A percentile compares a stretch with the other conserved stretches of the same genome.
These are phyloP conservation scores for Sclerotinia minor DNA, from an alignment of 2,329 filamentous ascomycete genomes.

Conservation along the genomic window DNA sequence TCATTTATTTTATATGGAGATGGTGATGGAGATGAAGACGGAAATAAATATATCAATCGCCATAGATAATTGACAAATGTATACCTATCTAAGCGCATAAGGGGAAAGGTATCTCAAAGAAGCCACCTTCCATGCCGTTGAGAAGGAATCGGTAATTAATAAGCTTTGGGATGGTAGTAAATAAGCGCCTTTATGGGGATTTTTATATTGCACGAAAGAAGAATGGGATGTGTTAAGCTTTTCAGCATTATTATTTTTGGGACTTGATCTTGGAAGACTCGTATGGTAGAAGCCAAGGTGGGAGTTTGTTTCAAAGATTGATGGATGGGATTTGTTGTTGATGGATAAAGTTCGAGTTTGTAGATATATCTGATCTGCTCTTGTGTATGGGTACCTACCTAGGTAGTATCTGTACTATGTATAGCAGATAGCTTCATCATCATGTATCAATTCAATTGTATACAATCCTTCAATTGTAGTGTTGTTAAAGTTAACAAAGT, in stretches of 20 bases:
- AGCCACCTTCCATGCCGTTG: not conserved
- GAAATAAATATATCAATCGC: no score
- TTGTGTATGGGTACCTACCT: no score
- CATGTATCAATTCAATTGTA: not conserved
- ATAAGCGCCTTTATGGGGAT: not conserved
- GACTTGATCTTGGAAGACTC: not conserved
- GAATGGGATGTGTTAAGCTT: constrained; percentile 8
- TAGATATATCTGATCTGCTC: not conserved
- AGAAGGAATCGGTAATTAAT: constrained; percentile 2
- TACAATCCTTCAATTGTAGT: not conserved
- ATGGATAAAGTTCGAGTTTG: not conserved
- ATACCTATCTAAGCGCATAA: not conserved
- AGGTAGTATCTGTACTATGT: no score
- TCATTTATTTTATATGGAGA: not conserved
- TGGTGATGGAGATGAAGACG: not conserved
- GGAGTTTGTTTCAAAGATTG: not conserved
- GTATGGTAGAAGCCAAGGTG: not conserved
- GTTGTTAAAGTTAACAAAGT: not conserved
- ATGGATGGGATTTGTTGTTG: not conserved
- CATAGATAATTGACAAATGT: no score
- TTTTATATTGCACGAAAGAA: not conserved
- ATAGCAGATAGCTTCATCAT: not conserved
- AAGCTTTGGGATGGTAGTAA: not conserved
- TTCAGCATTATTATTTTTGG: not conserved
- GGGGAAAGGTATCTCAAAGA: not conserved